Base-by-base conservation (phyloP, 305 asterid species). In the Plantago coronopus region DNA sequence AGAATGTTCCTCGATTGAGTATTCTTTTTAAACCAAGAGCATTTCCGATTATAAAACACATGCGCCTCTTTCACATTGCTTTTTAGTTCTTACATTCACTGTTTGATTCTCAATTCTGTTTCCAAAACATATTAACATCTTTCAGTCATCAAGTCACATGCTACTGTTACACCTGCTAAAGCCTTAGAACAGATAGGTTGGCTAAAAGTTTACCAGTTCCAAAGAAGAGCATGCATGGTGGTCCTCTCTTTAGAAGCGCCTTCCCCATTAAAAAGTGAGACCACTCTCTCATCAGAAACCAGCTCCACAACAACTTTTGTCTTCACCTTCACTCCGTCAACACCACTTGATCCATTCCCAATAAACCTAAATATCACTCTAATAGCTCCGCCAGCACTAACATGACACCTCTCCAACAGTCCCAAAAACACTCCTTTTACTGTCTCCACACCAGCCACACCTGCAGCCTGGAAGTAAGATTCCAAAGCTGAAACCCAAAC, bases 401-500 rank as follows among this genome's bases (percentile, higher is more conserved):
- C 95, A 69, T 81, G 89, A 44, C 96, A 91, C 65, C 89, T 79
- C 64, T 79, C 97, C 67, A 91, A 69, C 22, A 91, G 77, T 70
- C 97, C 98, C 58, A 86, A 22, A 79, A 88, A 80, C 79, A 88
- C 86, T 19, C 91, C 89, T 65, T 86, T 91, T 44, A 79, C 89
- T 2, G 95, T 85, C 80, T 79, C 96, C 17, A 81, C 95, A 1
- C 91, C 98, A 6, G 95, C 95, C 23, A 86, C 84, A 46, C 98
- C 96, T 3, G 88, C 95, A 2, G 87, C 83, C 46, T 84, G 86
- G 72, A 91, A 91, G 58, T 82, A 91, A 8, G 94, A 83, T 68
- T 91, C 98, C 37, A 88, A 84, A 8, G 98, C 97, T 12, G 98
- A 91, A 37, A 91, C 89, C 95, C 97, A 91, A 74, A 91, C 91